Conservation (phyloP, 2,329 filamentous ascomycete species). For the Ophiostoma novo-ulmi region DNA sequence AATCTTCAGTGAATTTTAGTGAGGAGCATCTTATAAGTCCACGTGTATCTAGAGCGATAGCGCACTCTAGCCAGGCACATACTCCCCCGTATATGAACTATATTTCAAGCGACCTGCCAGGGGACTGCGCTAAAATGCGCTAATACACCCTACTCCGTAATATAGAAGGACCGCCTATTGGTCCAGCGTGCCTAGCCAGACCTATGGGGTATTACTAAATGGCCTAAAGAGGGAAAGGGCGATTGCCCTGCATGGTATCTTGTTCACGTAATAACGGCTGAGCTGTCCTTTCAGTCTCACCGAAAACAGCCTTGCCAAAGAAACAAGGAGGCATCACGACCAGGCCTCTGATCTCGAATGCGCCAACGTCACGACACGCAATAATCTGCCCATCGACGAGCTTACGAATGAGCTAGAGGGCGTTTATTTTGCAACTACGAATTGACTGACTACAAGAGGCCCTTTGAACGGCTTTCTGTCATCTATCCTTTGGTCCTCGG, state of each 20-base stretch:
- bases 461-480: neutral
- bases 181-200: neutral
- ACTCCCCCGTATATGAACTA: neutral
- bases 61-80: conserved; percentile 10
- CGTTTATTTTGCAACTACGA: neutral
- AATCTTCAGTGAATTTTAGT: neutral
- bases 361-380: conserved; percentile 5
- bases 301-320: neutral
- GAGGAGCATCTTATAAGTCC: neutral
- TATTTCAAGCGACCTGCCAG: too few species aligned
- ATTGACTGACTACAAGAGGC: neutral
- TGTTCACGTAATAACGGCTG: conserved; percentile 17
- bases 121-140: neutral
- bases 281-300: conserved; percentile 25
- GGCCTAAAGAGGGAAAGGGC: conserved; percentile 14
- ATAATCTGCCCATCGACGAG: neutral
- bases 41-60: neutral
- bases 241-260: neutral
- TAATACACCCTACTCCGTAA: conserved; percentile 6
- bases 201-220: neutral
- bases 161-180: conserved; percentile 15
- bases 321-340: neutral
- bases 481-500: neutral
- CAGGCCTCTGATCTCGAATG: neutral
- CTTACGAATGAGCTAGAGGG: neutral